Conservation (phyloP, 768 basidiomycete species). For the Mycena metata region DNA sequence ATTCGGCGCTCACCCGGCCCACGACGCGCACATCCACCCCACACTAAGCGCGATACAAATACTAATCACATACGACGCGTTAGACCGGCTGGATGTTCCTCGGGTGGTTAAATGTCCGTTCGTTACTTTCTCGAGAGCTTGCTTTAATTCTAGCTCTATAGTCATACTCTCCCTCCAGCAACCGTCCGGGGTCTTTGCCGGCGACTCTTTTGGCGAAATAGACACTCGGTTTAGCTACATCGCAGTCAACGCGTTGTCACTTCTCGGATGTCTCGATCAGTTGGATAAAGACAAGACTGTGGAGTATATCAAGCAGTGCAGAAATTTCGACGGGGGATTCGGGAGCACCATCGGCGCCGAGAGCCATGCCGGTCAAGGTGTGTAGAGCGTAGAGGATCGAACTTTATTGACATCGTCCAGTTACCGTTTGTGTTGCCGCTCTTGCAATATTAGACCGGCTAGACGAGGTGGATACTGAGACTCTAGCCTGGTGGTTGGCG, state of each 20-base stretch:
- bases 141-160: conserved; percentile 47
- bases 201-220: conserved; percentile 91
- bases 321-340: conserved; percentile 97
- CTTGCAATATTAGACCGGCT: conserved; percentile 89
- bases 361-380: conserved; percentile 93
- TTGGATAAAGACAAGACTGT: conserved; percentile 79
- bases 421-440: conserved; percentile 90
- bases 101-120: conserved; percentile 78
- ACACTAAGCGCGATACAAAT: conserved; percentile 96
- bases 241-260: conserved; percentile 84
- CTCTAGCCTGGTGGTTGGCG: conserved; percentile 91
- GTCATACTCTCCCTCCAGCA: conserved; percentile 90
- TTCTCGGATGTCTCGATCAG: conserved; percentile 80
- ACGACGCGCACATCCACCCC: conserved; percentile 90
- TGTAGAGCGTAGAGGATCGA: conserved; percentile 20
- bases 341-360: conserved; percentile 89
- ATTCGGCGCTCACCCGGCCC: conserved; percentile 93
- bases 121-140: conserved; percentile 3
- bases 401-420: conserved; percentile 55
- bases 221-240: conserved; percentile 94
- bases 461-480: conserved; percentile 84
- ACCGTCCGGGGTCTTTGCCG: conserved; percentile 89
- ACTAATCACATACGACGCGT: conserved; percentile 84
- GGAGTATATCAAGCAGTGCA: conserved; percentile 80
- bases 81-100: conserved; percentile 77